Base-by-base conservation (phyloP, 108 stramenopile genomes). In the Nitzschia inconspicua region DNA sequence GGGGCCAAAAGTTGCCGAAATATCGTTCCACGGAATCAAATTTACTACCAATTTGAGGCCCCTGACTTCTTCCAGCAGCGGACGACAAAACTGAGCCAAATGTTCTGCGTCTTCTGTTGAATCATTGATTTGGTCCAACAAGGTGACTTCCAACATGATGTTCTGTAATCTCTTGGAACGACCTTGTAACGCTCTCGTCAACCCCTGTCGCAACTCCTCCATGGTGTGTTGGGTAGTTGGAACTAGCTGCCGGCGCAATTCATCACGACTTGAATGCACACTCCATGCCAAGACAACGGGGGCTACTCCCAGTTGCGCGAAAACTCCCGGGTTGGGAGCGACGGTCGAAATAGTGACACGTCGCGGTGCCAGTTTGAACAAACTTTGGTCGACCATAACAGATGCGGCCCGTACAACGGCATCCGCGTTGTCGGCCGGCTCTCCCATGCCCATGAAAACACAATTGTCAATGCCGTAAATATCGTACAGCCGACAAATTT, bases 401-500 rank as follows among this genome's bases (percentile, higher is more conserved):
- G 62, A 22, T 13, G 80, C 76, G 2, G 88, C 86, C 19, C 30
- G 19, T 1, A 63, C 47, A 3, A 88, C 91, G 8, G 66, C 47
- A 0, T 65, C 35, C 0, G 66, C 73, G 67, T 96, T 93, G 62
- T 88, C 83, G 19, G 73, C 76, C 4, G 93, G 77, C 56, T 92
- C 94, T 30, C 91, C 95, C 87, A 89, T 85, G 5, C 89, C 88
- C 93, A 94, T 90, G 60, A 88, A 94, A 9, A 94, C 92, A 52
- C 47, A 61, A 68, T 84, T 84, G 18, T 72, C 74, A 26, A 86
- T 71, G 5, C 68, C 66, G 16, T 71, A 78, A 29, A 85, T 40
- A 4, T 32, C 44, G 14, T 19, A 50, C 22, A 46, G 64, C 19
- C 84, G 72, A 40, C 77, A 68, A 35, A 75, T 47, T 51, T 80